phyloP scores from a whole-genome alignment of 495 filamentous ascomycete genomes.

The Tuber melanosporum region DNA sequence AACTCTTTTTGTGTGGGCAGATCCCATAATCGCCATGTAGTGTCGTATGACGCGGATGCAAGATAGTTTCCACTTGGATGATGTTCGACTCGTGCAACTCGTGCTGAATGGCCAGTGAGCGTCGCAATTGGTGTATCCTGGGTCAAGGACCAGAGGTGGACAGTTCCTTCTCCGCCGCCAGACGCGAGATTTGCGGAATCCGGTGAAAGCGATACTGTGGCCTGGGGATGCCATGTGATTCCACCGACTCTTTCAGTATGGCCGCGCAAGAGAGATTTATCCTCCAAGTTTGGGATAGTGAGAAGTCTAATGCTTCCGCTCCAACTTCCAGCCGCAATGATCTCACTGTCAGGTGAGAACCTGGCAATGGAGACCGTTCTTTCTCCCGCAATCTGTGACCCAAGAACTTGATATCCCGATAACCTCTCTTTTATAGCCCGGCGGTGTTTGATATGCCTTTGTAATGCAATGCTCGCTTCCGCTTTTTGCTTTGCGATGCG shows the following conservation, averaged over 20 bases:
- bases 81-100: constrained; percentile 87
- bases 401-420: constrained; percentile 76
- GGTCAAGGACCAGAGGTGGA: constrained; percentile 84
- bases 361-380: constrained; percentile 82
- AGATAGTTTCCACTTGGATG: constrained; percentile 87
- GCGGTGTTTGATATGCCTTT: constrained; percentile 83
- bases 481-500: constrained; percentile 67
- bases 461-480: constrained; percentile 73
- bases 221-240: constrained; percentile 77
- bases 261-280: constrained; percentile 64
- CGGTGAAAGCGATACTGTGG: constrained; percentile 70
- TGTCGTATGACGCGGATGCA: constrained; percentile 90
- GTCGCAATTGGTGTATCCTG: constrained; percentile 77
- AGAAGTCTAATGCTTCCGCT: constrained; percentile 79
- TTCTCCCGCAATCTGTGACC: constrained; percentile 85
- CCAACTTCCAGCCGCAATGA: constrained; percentile 86
- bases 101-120: constrained; percentile 73
- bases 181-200: constrained; percentile 80
- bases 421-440: constrained; percentile 81
- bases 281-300: constrained; percentile 72
- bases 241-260: constrained; percentile 85
- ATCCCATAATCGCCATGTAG: constrained; percentile 97
- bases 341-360: constrained; percentile 78
- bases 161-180: constrained; percentile 79
- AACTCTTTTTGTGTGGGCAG: constrained; percentile 76